A percentile compares a stretch with the other conserved stretches of the same genome.
These are phyloP conservation scores for Boletus speciosus DNA, from an alignment of 768 basidiomycete species.

Conservation along the genomic window DNA sequence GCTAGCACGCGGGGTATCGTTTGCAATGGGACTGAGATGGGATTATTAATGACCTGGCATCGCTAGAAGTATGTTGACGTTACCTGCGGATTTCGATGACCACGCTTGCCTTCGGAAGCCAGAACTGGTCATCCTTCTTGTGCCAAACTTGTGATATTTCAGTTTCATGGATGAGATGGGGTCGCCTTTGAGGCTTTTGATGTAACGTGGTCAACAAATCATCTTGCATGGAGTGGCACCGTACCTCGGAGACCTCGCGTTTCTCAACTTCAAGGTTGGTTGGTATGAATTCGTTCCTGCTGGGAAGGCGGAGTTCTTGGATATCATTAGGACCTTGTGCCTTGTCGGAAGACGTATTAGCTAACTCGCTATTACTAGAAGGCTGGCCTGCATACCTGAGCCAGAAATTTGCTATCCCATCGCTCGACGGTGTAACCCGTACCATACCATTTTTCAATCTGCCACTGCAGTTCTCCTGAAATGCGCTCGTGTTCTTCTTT, in stretches of 20 bases:
- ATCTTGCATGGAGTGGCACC: slow-evolving; percentile 4
- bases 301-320: slow-evolving; percentile 71
- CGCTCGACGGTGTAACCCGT: slow-evolving; percentile 80
- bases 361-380: background rate
- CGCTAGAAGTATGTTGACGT: slow-evolving; percentile 3
- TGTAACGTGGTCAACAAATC: background rate
- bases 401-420: slow-evolving; percentile 60
- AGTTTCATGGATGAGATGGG: slow-evolving; percentile 72
- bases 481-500: slow-evolving; percentile 58
- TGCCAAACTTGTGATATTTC: slow-evolving; percentile 80
- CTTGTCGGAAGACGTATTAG: slow-evolving; percentile 34
- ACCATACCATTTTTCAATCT: slow-evolving; percentile 88
- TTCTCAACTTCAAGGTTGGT: slow-evolving; percentile 81
- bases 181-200: slow-evolving; percentile 66
- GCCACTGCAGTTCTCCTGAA: slow-evolving; percentile 52
- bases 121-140: slow-evolving; percentile 97
- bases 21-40: slow-evolving; percentile 49
- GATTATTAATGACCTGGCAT: background rate
- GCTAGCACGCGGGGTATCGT: slow-evolving; percentile 60
- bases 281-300: slow-evolving; percentile 89
- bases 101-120: slow-evolving; percentile 85
- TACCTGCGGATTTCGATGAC: slow-evolving; percentile 76
- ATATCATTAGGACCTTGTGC: slow-evolving; percentile 63
- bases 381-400: slow-evolving; percentile 37
- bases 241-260: slow-evolving; percentile 59